Conservation (phyloP, 192 early-diverging fungal genomes). For the Backusella luteola region DNA sequence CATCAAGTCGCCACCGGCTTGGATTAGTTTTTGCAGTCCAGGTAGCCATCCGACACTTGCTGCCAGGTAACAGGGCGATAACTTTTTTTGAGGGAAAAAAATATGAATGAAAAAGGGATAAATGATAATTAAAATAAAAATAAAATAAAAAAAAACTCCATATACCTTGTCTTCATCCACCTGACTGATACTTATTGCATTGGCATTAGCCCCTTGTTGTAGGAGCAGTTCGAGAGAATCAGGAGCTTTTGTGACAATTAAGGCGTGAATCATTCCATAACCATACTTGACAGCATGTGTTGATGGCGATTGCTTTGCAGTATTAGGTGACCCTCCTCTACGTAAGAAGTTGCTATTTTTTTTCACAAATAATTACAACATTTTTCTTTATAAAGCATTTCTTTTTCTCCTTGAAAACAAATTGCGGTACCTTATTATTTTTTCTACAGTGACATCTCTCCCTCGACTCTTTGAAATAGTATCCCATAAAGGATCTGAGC, state of each 20-base stretch:
- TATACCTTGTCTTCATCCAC: constrained; percentile 31
- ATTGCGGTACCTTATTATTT: constrained; percentile 33
- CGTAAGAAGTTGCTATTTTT: constrained; percentile 32
- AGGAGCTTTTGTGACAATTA: constrained; percentile 25
- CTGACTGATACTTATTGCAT: constrained; percentile 26
- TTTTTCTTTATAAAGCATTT: not conserved
- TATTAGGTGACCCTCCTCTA: constrained; percentile 35
- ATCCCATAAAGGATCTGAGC: constrained; percentile 35
- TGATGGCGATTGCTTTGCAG: constrained; percentile 27
- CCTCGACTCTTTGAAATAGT: constrained; percentile 30
- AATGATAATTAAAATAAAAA: not conserved
- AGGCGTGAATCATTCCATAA: constrained; percentile 36
- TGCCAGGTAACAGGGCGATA: constrained; percentile 32
- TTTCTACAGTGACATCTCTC: constrained; percentile 28
- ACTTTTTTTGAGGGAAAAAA: not conserved
- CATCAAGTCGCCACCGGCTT: constrained; percentile 30
- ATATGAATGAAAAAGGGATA: not conserved
- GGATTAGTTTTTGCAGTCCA: constrained; percentile 30
- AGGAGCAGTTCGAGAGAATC: constrained; percentile 27
- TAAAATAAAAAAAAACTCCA: not conserved
- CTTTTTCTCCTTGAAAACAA: not conserved
- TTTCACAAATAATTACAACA: not conserved
- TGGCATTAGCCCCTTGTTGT: constrained; percentile 35
- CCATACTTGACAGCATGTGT: constrained; percentile 27
- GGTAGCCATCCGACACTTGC: constrained; percentile 32